Base-by-base conservation (phyloP, 768 basidiomycete species). In the Phaffia australis region DNA sequence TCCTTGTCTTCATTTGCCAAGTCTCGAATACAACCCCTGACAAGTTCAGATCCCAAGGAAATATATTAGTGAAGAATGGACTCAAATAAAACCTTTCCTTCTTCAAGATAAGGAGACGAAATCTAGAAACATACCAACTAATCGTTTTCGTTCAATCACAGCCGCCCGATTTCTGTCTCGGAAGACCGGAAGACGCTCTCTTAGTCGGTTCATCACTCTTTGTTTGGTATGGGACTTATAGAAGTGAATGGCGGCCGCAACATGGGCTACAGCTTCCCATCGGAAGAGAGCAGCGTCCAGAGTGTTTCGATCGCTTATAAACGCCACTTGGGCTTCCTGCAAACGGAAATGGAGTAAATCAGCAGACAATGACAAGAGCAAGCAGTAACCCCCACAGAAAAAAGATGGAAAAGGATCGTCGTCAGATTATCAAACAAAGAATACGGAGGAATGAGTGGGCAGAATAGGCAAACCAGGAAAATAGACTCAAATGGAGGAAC, bases 201-300 rank as follows among this genome's bases (percentile, higher is more conserved):
- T 79, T 89, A 89, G 89, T 35, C 75, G 77, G 35, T 79, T 76
- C 83, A 87, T 88, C 66, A 80, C 81, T 69, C 81, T 83, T 8
- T 76, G 75, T 75, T 87, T 88, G 47, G 80, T 73, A 68, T 82
- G 80, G 23, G 78, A 81, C 1, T 85, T 83, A 75, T 85, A 81
- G 74, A 90, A 88, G 32, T 83, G 83, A 66, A 92, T 83, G 11
- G 89, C 89, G 27, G 88, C 88, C 14, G 88, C 78, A 19, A 66
- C 59, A 25, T 60, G 62, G 15, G 61, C 56, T 15, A 60, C 60
- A 7, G 42, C 15, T 51, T 70, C 65, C 69, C 69, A 70, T 15
- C 21, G n/a, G 54, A 54, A 59, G 25, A 70, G 62, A 14, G 65
- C 65, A 14, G 21, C 21, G 48, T 70, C 56, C 25, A 66, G 60